Base-by-base conservation (phyloP, 2,329 filamentous ascomycete species). In the Trichoderma sp. region DNA sequence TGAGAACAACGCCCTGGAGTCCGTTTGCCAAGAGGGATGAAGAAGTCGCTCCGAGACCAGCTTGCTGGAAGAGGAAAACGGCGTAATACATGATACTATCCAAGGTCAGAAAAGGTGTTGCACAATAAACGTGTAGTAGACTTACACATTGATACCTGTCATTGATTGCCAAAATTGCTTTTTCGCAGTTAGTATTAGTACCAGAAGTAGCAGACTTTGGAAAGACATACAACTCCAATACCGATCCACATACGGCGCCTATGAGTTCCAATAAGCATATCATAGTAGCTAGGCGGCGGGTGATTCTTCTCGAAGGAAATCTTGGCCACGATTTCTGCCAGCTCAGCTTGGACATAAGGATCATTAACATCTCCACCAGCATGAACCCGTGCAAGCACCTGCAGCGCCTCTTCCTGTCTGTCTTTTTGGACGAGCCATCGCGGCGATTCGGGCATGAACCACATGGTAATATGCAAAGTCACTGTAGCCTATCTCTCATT, bases 101-200 rank as follows among this genome's bases (percentile, higher is more conserved):
- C 21, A 24, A 8, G 13, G 55, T 70, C n/a, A 70, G 64, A 19
- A 13, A 21, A n/a, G 40, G 7, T 16, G 21, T 5, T 2, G 11
- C 5, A 27, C 16, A 40, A 40, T 6, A 7, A 3, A 11, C 16
- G 7, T 11, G 10, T 16, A 10, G 19, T 2, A 3, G 14, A 35
- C 69, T 33, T 56, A 70, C 69, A 70, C 69, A n/a, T 70, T 70
- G 5, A 70, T 70, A 0, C 69, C 69, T 6, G 69, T 70, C 69
- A 70, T 70, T 3, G 69, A 70, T 65, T 70, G 69, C 69, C 69
- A 70, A 24, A 70, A 70, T 70, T 70, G 69, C 69, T 70, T 13
- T 43, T 16, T 27, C 7, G 11, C 2, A 8, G 19, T 68, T 58
- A 68, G 59, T 21, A 4, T 4, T 27, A 2, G 3, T 2, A 5